Evolutionary conservation across 73 alveolate species (phyloP), one percentile per base, ranked within the genome.

Genomic region (Paramecium primaurelia): DNA sequence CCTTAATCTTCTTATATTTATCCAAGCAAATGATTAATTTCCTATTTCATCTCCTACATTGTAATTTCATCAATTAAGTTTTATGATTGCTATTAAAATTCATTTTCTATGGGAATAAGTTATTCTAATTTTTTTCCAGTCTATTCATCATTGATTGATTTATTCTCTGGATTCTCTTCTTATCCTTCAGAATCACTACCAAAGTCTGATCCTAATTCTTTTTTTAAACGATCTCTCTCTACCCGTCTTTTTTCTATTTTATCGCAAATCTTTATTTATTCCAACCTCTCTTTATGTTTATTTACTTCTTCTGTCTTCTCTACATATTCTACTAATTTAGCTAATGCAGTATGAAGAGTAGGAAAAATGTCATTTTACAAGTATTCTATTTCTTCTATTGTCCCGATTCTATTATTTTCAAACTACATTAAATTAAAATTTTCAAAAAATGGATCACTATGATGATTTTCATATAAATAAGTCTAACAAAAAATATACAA

Each of bases 211-310:
- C 94, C 94, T 49, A 89, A 89, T 22, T 89, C 94, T 25, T 26
- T 85, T 73, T 89, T 89, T 59, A 89, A 71, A 54, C 88, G 37
- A 32, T 71, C 60, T 30, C 77, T 89, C 51, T 89, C 94, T n/a
- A 89, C 94, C 34, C 58, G 69, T 49, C 77, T 89, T 71, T 89
- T 42, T 73, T 89, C 94, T 71, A 89, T 14, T 44, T 71, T 89
- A 89, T 89, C 94, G 44, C 51, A 89, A 22, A 89, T 38, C 77
- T 89, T 89, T 25, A 71, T 89, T 34, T 83, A 71, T 34, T 89
- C 77, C 12, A 89, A 60, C 11, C 94, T 89, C 36, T 89, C 94
- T 32, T 89, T 71, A 51, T 89, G 94, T 89, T 89, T 89, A 34
- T 88, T 69, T 36, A 89, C 88, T 42, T 71, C 94, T 32, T 89